Percentiles rank a stretch among this genome's conserved stretches.
phyloP scores from a whole-genome alignment of 352 stramenopile species.

The Phytophthora vignae region DNA sequence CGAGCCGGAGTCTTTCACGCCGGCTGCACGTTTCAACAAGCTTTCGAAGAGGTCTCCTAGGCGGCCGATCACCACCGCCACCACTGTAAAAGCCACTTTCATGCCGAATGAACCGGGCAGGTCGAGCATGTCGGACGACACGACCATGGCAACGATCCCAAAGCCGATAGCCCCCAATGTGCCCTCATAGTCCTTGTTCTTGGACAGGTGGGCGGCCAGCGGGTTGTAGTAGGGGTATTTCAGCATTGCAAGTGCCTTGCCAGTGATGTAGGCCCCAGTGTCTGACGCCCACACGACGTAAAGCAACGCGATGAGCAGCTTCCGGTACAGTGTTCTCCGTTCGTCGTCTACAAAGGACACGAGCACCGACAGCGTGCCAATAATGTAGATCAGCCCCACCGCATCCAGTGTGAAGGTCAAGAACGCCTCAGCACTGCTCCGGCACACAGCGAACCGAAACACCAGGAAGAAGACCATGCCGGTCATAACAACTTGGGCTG shows the following conservation, averaged over 20 bases:
- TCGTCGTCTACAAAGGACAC: constrained; percentile 75
- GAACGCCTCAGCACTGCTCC: constrained; percentile 39
- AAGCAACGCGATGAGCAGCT: constrained; percentile 71
- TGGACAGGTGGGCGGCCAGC: constrained; percentile 91
- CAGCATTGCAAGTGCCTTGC: constrained; percentile 78
- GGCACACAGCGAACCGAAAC: constrained; percentile 51
- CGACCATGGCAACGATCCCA: constrained; percentile 86
- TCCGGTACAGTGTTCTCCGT: constrained; percentile 58
- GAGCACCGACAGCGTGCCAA: constrained; percentile 60
- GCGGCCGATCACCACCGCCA: constrained; percentile 93
- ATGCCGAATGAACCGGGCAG: constrained; percentile 80
- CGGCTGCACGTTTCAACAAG: constrained; percentile 95
- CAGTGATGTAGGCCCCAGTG: constrained; percentile 94
- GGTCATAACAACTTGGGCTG: constrained; percentile 40
- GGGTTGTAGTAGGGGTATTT: constrained; percentile 86
- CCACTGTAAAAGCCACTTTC: constrained; percentile 81
- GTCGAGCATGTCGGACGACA: constrained; percentile 69
- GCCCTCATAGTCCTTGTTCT: constrained; percentile 97
- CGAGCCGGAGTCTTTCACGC: constrained; percentile 95
- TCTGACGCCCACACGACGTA: constrained; percentile 88
- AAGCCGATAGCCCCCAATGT: constrained; percentile 87
- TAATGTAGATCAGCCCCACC: constrained; percentile 70
- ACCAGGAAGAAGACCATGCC: constrained; percentile 51
- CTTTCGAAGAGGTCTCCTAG: constrained; percentile 97
- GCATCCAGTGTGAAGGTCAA: constrained; percentile 60